Evolutionary conservation across 2,329 filamentous ascomycete species (phyloP).

Genomic region (Fusarium albidum): DNA sequence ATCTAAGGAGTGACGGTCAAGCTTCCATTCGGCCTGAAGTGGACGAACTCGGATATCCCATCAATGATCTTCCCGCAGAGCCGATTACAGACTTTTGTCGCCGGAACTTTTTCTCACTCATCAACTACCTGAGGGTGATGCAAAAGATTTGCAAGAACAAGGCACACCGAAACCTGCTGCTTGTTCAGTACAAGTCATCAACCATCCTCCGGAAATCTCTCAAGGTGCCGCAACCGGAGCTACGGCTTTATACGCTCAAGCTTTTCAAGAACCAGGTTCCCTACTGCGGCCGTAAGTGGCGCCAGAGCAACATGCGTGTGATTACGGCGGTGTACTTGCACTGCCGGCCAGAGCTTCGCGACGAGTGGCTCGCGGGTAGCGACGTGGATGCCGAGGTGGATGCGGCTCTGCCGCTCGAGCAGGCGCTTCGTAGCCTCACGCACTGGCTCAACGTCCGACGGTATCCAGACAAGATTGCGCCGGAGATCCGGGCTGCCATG

Average conservation of each 20-base stretch:
- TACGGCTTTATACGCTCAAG: slow-evolving; percentile 95
- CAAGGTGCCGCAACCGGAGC: slow-evolving; percentile 85
- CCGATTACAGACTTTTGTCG: slow-evolving; percentile 92
- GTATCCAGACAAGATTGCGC: slow-evolving; percentile 81
- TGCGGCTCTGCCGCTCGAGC: slow-evolving; percentile 89
- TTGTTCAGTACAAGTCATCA: slow-evolving; percentile 95
- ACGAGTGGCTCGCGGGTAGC: slow-evolving; percentile 92
- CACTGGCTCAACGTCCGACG: slow-evolving; percentile 92
- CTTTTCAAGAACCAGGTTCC: slow-evolving; percentile 99
- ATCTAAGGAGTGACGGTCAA: slow-evolving; percentile 46
- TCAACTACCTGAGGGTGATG: slow-evolving; percentile 95
- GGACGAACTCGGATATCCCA: slow-evolving; percentile 87
- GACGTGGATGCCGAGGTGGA: slow-evolving; percentile 96
- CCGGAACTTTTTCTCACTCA: slow-evolving; percentile 93
- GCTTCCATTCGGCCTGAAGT: slow-evolving; percentile 65
- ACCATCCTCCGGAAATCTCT: slow-evolving; percentile 92
- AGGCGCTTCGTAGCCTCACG: slow-evolving; percentile 86
- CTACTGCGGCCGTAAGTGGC: slow-evolving; percentile 98
- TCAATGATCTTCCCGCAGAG: slow-evolving; percentile 71
- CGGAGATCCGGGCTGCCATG: slow-evolving; percentile 64
- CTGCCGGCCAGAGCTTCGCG: slow-evolving; percentile 88
- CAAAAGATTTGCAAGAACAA: slow-evolving; percentile 98
- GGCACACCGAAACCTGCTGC: slow-evolving; percentile 89
- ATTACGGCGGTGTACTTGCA: slow-evolving; percentile 97
- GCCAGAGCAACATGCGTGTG: slow-evolving; percentile 97